Percentiles rank a stretch among this genome's conserved stretches.
Conservation (phyloP, 169 alveolate genomes). For the Sarcocystis neurona region DNA sequence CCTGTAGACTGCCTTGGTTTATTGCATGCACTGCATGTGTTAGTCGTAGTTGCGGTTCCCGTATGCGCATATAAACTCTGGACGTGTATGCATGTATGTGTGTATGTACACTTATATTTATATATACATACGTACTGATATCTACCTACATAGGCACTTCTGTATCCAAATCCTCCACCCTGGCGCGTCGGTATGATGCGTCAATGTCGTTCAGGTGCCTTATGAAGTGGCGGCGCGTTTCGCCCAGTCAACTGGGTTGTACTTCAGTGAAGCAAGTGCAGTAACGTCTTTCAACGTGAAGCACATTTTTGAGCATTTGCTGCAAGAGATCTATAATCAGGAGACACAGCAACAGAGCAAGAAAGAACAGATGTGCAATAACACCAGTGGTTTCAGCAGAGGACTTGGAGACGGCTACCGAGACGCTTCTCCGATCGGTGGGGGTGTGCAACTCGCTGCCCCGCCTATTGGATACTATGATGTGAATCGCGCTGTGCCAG, state of each 20-base stretch:
- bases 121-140: neutral
- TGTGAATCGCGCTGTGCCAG: too few species aligned
- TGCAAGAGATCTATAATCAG: conserved; percentile 80
- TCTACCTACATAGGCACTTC: neutral
- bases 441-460: conserved; percentile 1
- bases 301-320: conserved; percentile 93
- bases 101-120: neutral
- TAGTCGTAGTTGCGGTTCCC: too few species aligned
- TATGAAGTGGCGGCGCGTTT: conserved; percentile 52
- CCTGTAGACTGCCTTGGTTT: too few species aligned
- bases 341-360: neutral
- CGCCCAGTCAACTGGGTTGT: conserved; percentile 61
- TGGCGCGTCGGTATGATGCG: neutral
- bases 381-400: too few species aligned
- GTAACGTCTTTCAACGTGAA: conserved; percentile 94
- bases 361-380: neutral
- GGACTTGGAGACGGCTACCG: too few species aligned
- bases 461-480: too few species aligned
- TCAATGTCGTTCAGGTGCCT: conserved; percentile 54
- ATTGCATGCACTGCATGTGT: too few species aligned
- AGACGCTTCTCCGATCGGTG: neutral
- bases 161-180: neutral
- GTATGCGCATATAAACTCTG: neutral
- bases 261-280: conserved; percentile 96
- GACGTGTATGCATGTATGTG: neutral